Percentiles rank a stretch among this genome's conserved stretches.
Evolutionary conservation across 2,329 filamentous ascomycete genomes (phyloP).

Genomic region (Colletotrichum sp.): DNA sequence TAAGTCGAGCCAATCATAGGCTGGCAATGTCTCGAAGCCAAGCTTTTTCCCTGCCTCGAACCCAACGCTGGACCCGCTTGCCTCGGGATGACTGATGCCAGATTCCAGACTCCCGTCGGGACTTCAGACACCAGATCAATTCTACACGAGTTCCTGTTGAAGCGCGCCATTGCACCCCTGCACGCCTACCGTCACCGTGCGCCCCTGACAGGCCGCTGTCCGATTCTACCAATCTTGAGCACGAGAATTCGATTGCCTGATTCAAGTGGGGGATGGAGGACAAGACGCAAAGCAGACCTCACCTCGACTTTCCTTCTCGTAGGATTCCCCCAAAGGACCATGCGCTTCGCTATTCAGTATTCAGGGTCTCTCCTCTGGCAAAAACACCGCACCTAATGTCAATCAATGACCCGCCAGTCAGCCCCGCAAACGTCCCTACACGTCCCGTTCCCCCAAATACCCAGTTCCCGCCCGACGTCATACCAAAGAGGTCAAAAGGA

Average conservation of each 20-base stretch:
- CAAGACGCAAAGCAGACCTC: neutral
- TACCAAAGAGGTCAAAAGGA: constrained; percentile 8
- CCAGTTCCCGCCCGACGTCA: neutral
- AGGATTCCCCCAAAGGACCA: neutral
- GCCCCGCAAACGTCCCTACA: neutral
- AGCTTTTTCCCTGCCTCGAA: neutral
- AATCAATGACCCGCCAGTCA: neutral
- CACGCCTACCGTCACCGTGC: neutral
- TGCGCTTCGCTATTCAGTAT: neutral
- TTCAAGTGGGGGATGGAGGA: neutral
- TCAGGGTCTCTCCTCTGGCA: neutral
- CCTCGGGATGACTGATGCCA: neutral
- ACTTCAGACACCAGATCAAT: neutral
- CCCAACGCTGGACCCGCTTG: neutral
- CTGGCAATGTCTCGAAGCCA: neutral
- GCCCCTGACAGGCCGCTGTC: neutral
- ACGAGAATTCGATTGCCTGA: constrained; percentile 15
- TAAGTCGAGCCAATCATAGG: constrained; percentile 2
- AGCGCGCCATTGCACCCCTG: neutral
- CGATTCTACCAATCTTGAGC: neutral
- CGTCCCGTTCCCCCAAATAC: neutral
- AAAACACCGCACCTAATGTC: neutral
- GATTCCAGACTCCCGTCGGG: neutral
- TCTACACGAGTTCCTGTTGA: neutral
- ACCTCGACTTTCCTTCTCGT: neutral